These are phyloP conservation scores for Fusarium tupiense DNA, from an alignment of 2,329 filamentous ascomycete genomes.

Conservation along the genomic window DNA sequence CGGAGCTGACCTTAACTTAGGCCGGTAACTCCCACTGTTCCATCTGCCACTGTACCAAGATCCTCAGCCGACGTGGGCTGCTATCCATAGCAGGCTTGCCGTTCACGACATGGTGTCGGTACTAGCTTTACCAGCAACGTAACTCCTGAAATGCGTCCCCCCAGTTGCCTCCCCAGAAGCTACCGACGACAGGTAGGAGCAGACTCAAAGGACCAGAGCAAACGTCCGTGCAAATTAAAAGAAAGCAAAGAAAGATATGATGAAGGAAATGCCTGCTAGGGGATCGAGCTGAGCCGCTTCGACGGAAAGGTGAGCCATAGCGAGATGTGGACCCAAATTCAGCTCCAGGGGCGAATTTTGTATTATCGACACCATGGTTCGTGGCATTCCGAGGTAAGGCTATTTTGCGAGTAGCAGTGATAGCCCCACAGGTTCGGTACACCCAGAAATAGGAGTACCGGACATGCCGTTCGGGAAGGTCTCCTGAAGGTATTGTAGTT, in stretches of 20 bases:
- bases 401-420: conserved; percentile 18
- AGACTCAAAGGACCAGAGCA: conserved; percentile 42
- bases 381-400: conserved; percentile 19
- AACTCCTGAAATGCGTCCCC: conserved; percentile 12
- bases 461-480: conserved; percentile 53
- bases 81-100: background rate
- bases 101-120: background rate
- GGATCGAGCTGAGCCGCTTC: conserved; percentile 52
- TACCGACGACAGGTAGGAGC: conserved; percentile 38
- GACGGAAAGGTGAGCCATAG: conserved; percentile 40
- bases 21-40: conserved; percentile 1
- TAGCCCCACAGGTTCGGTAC: conserved; percentile 41
- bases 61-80: conserved; percentile 1
- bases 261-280: conserved; percentile 43
- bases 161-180: conserved; percentile 51
- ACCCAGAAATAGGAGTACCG: conserved; percentile 47
- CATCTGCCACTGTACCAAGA: conserved; percentile 2
- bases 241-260: conserved; percentile 43
- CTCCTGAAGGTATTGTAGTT: conserved; percentile 29
- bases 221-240: conserved; percentile 30
- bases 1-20: conserved; percentile 25
- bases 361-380: conserved; percentile 23
- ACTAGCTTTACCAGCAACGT: conserved; percentile 3
- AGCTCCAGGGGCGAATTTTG: conserved; percentile 23
- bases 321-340: conserved; percentile 13